Base-by-base conservation (phyloP, 441 rosid genomes). In the Adansonia rubrostipa region DNA sequence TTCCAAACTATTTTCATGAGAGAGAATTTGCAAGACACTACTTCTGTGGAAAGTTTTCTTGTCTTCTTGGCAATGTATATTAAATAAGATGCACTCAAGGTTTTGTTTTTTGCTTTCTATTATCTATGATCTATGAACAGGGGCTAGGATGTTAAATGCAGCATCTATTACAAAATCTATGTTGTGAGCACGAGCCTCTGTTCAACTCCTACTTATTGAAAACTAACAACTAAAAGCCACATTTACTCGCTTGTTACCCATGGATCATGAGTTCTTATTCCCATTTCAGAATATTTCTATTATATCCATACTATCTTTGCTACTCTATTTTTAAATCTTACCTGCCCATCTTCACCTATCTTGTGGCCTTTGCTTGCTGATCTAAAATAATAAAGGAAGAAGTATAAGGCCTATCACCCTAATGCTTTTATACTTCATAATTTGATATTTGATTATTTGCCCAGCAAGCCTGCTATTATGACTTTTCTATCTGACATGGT, bases 1-100 rank as follows among this genome's bases (percentile, higher is more conserved):
- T 68, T 68, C 54, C 56, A 28, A 71, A 51, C 44, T 71, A 51
- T 50, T 71, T 71, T 50, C 22, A n/a, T 57, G 61, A 54, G 57
- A 73, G 36, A 57, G 11, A 57, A 17, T 42, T 73, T 57, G 66
- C 47, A 44, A 17, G 54, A 17, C 10, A 2, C 36, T 20, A 36
- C 19, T 33, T 20, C 22, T 71, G 5, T 57, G 60, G 74, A 51
- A 24, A 71, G 58, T 15, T 22, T 28, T 71, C 22, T 1, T 24
- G 24, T 53, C n/a, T 53, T 33, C n/a, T 53, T 40, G 75, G 45
- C 28, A 53, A n/a, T 53, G 47, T 19, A 9, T 71, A 53, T n/a
- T 28, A 71, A 28, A 57, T 19, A 40, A 36, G 17, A 54, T 73
- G 53, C 66, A 57, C 19, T 42, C 36, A 57, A 73, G 65, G 53